These are phyloP conservation scores for Begonia fuchsioides DNA, from an alignment of 306 rosid species.

Conservation along the genomic window DNA sequence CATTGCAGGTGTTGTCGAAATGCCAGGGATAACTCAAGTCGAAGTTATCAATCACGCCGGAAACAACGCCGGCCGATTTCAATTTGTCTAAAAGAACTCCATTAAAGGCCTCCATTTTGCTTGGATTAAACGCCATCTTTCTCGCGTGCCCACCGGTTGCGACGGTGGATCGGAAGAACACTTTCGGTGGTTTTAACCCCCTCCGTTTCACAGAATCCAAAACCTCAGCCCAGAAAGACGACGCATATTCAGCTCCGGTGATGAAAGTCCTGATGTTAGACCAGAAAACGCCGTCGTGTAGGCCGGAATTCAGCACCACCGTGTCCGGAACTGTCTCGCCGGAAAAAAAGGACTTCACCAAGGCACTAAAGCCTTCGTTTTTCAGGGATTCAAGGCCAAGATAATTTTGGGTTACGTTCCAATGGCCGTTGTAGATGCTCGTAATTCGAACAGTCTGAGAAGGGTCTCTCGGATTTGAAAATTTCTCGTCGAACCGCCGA, in stretches of 20 bases:
- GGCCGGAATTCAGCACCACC: conserved; percentile 70
- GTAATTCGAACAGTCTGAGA: conserved; percentile 70
- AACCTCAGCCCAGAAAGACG: conserved; percentile 64
- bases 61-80: conserved; percentile 39
- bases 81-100: conserved; percentile 52
- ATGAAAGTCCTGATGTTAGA: conserved; percentile 49
- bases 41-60: conserved; percentile 69
- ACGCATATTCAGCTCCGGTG: conserved; percentile 54
- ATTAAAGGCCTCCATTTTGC: conserved; percentile 78
- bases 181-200: conserved; percentile 47
- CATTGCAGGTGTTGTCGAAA: conserved; percentile 66
- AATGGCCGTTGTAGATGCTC: conserved; percentile 87
- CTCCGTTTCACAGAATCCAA: conserved; percentile 36
- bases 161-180: conserved; percentile 57
- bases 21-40: conserved; percentile 94
- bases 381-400: conserved; percentile 65
- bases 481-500: conserved; percentile 59
- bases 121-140: conserved; percentile 57
- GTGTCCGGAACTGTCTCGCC: conserved; percentile 59
- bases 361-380: conserved; percentile 49
- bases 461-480: conserved; percentile 58
- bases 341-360: conserved; percentile 52
- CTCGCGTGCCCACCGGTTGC: conserved; percentile 85
- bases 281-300: conserved; percentile 71
- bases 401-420: conserved; percentile 78